Evolutionary conservation across 345 rosid species (phyloP).

Genomic region (Lepidium didymum): DNA sequence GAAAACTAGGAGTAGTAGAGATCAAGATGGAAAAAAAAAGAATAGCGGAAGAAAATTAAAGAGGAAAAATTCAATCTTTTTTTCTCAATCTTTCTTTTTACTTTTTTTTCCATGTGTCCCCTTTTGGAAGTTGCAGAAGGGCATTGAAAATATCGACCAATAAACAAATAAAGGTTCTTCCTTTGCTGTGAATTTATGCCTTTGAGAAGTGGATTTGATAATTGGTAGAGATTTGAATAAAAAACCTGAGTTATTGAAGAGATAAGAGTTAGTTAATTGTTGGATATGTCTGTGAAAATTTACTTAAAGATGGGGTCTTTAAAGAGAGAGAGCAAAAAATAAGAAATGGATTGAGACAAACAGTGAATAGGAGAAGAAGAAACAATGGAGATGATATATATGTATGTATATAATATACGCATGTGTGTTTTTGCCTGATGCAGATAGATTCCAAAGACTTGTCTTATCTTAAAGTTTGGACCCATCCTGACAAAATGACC

Average conservation of each 20-base stretch:
- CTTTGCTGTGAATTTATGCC: conserved; percentile 18
- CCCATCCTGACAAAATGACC: not conserved
- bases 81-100: not conserved
- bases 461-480: not conserved
- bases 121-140: conserved; percentile 75
- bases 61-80: not conserved
- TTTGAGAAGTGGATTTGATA: conserved; percentile 54
- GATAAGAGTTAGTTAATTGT: not conserved
- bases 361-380: conserved; percentile 11
- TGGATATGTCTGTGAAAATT: not conserved
- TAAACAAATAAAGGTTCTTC: not conserved
- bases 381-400: not conserved
- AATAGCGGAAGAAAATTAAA: not conserved
- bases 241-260: not conserved
- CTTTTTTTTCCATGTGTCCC: conserved; percentile 4
- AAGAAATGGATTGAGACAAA: not conserved
- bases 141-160: conserved; percentile 40
- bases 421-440: not conserved
- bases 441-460: not conserved
- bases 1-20: conserved; percentile 20
- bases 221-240: conserved; percentile 12
- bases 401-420: not conserved
- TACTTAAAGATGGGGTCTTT: not conserved
- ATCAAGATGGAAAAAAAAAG: conserved; percentile 18
- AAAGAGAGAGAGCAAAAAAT: not conserved